Base-by-base conservation (phyloP, 306 rosid species). In the Gastrolobium bilobum region DNA sequence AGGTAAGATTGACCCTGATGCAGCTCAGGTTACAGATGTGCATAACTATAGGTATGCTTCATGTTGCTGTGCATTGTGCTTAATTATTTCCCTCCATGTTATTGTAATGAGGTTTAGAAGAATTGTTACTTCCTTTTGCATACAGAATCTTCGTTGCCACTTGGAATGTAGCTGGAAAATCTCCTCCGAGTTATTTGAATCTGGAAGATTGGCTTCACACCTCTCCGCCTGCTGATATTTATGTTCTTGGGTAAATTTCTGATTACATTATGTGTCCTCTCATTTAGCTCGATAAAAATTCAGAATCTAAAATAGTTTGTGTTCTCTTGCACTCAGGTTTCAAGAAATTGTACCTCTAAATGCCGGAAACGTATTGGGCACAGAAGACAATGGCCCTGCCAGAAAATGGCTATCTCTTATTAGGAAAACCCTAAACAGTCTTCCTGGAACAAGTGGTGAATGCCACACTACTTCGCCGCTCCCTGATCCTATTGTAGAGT, bases 371-470 rank as follows among this genome's bases (percentile, higher is more conserved):
- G 98, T 96, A 78, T 84, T 96, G 86, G 99, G 99, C 7, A 89
- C 99, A 48, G 99, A 96, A 91, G 99, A 96, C 83, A 96, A 90
- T 60, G 99, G 87, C 60, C 99, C 99, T 3, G 98, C 99, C n/a
- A 85, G 93, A 75, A 96, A 96, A 79, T 96, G 99, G 99, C 59
- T 96, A 42, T 89, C 97, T 68, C 93, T 96, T 69, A 93, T 93
- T 43, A 82, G 99, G 78, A 91, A 88, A 87, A 91, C 98, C 69
- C 81, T 96, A 6, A 93, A 96, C 75, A 96, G 86, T 88, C 98
- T 93, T 69, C 99, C 97, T 0, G 98, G 96, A 61, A 84, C 94
- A 4, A 86, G 89, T 60, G 93, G 90, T 11, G 92, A 89, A 70
- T 93, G 63, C 76, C 94, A 87, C 42, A 89, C 93, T 2, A 89